Evolutionary conservation across 139 green algal genomes (phyloP).

Genomic region (Deuterostichococcus epilithicus): DNA sequence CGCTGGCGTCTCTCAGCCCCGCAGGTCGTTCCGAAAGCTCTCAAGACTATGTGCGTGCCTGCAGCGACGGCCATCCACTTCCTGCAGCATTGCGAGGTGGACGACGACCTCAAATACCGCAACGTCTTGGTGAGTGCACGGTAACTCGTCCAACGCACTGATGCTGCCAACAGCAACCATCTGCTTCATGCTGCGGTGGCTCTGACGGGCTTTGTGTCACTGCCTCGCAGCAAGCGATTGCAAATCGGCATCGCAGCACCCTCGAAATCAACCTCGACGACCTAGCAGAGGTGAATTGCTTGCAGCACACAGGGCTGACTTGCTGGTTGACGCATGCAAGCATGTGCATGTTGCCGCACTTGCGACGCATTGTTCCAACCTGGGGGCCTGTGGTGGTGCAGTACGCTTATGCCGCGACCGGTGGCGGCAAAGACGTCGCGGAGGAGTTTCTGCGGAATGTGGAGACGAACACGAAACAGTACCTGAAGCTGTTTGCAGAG

Average conservation of each 20-base stretch:
- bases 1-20: too few relatives aligned
- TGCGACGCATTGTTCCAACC: neutral
- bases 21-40: too few relatives aligned
- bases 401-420: neutral
- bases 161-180: too few relatives aligned
- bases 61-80: neutral
- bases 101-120: neutral
- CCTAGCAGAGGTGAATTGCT: conserved; percentile 47
- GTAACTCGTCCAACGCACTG: too few relatives aligned
- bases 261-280: conserved; percentile 81
- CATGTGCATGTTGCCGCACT: neutral
- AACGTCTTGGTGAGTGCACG: neutral
- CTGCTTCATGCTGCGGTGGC: too few relatives aligned
- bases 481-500: conserved; percentile 71
- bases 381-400: too few relatives aligned
- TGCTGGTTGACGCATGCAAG: neutral
- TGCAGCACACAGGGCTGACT: neutral
- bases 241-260: conserved; percentile 65
- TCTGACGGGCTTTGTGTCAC: neutral
- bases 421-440: conserved; percentile 1
- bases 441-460: conserved; percentile 51
- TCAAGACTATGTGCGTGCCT: neutral
- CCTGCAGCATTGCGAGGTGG: neutral
- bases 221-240: conserved; percentile 81
- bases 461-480: conserved; percentile 75